Conservation (phyloP, 2,329 filamentous ascomycete genomes). For the Calonectria henricotiae region DNA sequence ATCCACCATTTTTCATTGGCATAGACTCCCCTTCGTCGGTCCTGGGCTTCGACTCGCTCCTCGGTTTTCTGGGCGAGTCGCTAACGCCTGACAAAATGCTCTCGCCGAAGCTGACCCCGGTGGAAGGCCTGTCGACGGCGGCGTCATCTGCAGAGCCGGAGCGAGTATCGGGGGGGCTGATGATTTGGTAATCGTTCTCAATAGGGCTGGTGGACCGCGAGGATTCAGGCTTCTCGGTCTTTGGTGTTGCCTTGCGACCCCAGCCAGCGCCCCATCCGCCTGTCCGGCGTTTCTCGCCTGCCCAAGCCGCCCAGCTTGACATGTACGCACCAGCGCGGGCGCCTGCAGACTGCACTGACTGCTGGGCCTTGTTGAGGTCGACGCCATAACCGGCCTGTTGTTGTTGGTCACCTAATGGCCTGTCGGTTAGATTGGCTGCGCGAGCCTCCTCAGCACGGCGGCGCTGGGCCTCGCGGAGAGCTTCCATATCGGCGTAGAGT, state of each 20-base stretch:
- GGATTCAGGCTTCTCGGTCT: constrained; percentile 56
- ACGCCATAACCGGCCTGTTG: constrained; percentile 41
- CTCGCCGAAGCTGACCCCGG: constrained; percentile 64
- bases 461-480: constrained; percentile 65
- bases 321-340: constrained; percentile 76
- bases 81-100: constrained; percentile 63
- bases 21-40: constrained; percentile 34
- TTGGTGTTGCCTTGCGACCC: constrained; percentile 56
- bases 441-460: constrained; percentile 61
- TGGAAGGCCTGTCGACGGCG: constrained; percentile 53
- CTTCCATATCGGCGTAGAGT: constrained; percentile 91
- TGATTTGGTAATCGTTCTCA: constrained; percentile 59
- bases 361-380: constrained; percentile 62
- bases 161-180: constrained; percentile 54
- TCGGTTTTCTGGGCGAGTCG: constrained; percentile 47
- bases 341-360: constrained; percentile 67
- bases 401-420: constrained; percentile 37
- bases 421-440: constrained; percentile 41
- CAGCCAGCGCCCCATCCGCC: constrained; percentile 64
- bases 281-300: constrained; percentile 81
- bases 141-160: constrained; percentile 53
- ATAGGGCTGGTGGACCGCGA: constrained; percentile 59
- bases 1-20: constrained; percentile 37
- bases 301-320: constrained; percentile 80
- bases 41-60: constrained; percentile 43